phyloP scores from a whole-genome alignment of 805 yeast species.

The Kregervanrija pseudodelftensis region DNA sequence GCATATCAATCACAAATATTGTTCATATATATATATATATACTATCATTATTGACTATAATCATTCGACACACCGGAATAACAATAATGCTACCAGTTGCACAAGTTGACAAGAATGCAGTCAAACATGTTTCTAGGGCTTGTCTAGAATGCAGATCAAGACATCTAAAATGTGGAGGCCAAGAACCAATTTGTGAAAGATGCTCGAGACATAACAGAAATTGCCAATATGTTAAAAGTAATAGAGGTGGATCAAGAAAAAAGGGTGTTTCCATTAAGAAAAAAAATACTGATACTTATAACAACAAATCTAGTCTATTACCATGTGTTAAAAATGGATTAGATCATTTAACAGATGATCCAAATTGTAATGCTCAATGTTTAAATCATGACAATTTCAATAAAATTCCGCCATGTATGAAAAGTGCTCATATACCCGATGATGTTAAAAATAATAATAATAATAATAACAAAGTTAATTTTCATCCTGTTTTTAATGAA shows the following conservation, averaged over 20 bases:
- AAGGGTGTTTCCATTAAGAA: conserved; percentile 35
- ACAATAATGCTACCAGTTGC: neutral
- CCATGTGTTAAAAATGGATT: conserved; percentile 26
- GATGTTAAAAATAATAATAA: neutral
- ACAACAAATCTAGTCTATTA: conserved; percentile 11
- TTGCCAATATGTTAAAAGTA: conserved; percentile 44
- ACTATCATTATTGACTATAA: too few relatives aligned
- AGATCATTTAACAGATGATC: conserved; percentile 12
- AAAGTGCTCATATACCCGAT: conserved; percentile 6
- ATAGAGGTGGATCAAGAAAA: conserved; percentile 47
- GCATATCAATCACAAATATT: too few relatives aligned
- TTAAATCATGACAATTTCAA: conserved; percentile 20
- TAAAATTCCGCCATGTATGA: conserved; percentile 25
- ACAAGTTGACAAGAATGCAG: conserved; percentile 2
- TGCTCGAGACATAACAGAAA: conserved; percentile 30
- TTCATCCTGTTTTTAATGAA: conserved; percentile 26
- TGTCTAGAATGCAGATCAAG: conserved; percentile 45
- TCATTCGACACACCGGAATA: neutral
- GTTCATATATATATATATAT: too few relatives aligned
- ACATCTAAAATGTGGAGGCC: conserved; percentile 46
- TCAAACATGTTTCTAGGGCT: conserved; percentile 39
- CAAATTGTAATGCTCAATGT: conserved; percentile 22
- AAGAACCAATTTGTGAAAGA: conserved; percentile 36
- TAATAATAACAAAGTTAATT: conserved; percentile 14
- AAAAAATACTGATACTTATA: conserved; percentile 2